These are phyloP conservation scores for Apiospora sp. DNA, from an alignment of 2,329 filamentous ascomycete genomes.

Conservation along the genomic window DNA sequence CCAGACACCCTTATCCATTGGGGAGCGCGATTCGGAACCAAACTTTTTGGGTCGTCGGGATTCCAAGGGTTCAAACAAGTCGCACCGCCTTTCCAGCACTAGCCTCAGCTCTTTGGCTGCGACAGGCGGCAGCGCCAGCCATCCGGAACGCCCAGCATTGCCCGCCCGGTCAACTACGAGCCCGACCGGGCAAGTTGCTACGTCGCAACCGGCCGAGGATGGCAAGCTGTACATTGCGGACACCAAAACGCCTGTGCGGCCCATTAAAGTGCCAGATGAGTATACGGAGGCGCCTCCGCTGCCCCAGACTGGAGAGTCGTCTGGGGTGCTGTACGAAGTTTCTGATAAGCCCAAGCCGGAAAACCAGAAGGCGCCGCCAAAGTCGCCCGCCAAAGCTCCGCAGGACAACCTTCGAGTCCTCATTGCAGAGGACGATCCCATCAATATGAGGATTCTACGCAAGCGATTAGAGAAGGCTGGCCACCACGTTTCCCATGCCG, in stretches of 20 bases:
- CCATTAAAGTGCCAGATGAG: conserved; percentile 59
- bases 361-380: not conserved
- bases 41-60: conserved; percentile 31
- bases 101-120: conserved; percentile 30
- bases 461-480: conserved; percentile 82
- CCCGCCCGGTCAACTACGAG: conserved; percentile 21
- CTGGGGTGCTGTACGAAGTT: conserved; percentile 50
- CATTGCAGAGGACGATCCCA: conserved; percentile 87
- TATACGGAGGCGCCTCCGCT: conserved; percentile 44
- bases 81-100: conserved; percentile 24
- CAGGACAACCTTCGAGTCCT: conserved; percentile 67
- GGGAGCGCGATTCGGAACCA: conserved; percentile 43
- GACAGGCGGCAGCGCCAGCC: not conserved
- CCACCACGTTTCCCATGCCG: conserved; percentile 74
- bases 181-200: conserved; percentile 28
- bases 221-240: conserved; percentile 52
- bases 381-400: conserved; percentile 32
- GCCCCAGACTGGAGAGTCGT: conserved; percentile 42
- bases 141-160: not conserved
- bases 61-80: conserved; percentile 30
- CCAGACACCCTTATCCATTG: conserved; percentile 62
- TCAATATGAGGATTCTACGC: conserved; percentile 83
- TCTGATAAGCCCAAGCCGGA: not conserved
- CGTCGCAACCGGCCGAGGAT: conserved; percentile 36
- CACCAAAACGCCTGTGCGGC: conserved; percentile 53